Evolutionary conservation across 306 rosid species (phyloP).

Genomic region (Cicer bijugum): DNA sequence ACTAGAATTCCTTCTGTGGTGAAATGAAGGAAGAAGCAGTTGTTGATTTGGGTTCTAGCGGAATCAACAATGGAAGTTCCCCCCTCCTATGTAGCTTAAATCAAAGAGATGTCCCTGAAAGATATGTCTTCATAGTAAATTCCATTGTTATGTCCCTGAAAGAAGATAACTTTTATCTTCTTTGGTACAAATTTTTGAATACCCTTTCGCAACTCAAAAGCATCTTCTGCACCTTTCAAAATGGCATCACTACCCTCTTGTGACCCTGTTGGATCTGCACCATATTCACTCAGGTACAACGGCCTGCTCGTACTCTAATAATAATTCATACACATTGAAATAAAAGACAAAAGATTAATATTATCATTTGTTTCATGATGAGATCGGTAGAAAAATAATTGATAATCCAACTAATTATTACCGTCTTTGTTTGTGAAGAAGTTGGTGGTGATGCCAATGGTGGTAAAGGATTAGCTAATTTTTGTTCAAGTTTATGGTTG

Average conservation of each 20-base stretch:
- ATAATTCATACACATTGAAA: neutral
- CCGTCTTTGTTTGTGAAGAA: slow-evolving; percentile 50
- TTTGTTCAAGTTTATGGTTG: slow-evolving; percentile 37
- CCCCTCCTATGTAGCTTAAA: slow-evolving; percentile 64
- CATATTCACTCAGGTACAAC: slow-evolving; percentile 58
- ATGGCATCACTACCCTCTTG: slow-evolving; percentile 61
- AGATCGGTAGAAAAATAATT: neutral
- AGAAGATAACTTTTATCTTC: neutral
- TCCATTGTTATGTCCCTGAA: slow-evolving; percentile 32
- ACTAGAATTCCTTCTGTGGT: slow-evolving; percentile 65
- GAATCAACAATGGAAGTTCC: slow-evolving; percentile 59
- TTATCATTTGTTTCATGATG: neutral
- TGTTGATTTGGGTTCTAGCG: slow-evolving; percentile 61
- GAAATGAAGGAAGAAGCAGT: slow-evolving; percentile 75
- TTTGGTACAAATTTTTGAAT: no score
- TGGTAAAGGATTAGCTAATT: neutral
- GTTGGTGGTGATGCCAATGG: slow-evolving; percentile 19
- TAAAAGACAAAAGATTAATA: neutral
- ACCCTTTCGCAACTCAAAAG: slow-evolving; percentile 45
- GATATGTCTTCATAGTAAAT: slow-evolving; percentile 75
- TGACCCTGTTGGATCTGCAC: slow-evolving; percentile 69
- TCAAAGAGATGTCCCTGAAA: slow-evolving; percentile 70
- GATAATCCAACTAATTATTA: slow-evolving; percentile 23
- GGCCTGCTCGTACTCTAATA: slow-evolving; percentile 51
- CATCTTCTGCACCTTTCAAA: slow-evolving; percentile 55